Conservation (phyloP, 2,329 filamentous ascomycete genomes). For the Neobulgaria alba region DNA sequence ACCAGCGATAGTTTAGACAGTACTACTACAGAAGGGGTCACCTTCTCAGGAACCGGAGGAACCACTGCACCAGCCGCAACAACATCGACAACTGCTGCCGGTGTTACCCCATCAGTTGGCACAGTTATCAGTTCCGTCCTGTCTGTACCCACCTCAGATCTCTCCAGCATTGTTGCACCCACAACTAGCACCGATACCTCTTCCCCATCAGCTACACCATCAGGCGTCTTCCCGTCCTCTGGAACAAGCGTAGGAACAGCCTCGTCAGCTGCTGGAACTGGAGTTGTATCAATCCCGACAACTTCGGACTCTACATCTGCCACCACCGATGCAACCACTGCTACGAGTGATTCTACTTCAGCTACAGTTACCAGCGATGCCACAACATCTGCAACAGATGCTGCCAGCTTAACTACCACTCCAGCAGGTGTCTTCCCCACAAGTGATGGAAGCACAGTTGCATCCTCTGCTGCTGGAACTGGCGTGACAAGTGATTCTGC, state of each 20-base stretch:
- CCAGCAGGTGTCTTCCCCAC: too few relatives aligned
- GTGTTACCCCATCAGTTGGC: constrained; percentile 27
- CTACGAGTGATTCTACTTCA: background rate
- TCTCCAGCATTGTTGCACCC: background rate
- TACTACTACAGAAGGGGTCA: constrained; percentile 1
- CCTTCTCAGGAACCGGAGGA: constrained; percentile 11
- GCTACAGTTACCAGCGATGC: background rate
- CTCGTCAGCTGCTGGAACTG: background rate
- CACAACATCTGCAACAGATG: background rate
- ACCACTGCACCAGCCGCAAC: constrained; percentile 4
- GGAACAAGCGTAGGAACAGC: background rate
- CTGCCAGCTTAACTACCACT: background rate
- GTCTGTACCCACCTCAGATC: background rate
- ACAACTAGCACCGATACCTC: background rate
- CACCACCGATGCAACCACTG: background rate
- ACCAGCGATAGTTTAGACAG: constrained; percentile 1
- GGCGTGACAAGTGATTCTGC: too few relatives aligned
- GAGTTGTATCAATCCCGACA: background rate
- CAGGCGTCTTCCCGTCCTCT: background rate
- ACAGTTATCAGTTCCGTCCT: background rate
- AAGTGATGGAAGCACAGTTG: too few relatives aligned
- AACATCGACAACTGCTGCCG: background rate
- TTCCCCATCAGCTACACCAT: constrained; percentile 7
- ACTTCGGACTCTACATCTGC: background rate
- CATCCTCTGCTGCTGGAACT: background rate